Evolutionary conservation across 2,329 filamentous ascomycete genomes (phyloP), one percentile per base, ranked within the genome.

Genomic region (Clarireedia sp.): DNA sequence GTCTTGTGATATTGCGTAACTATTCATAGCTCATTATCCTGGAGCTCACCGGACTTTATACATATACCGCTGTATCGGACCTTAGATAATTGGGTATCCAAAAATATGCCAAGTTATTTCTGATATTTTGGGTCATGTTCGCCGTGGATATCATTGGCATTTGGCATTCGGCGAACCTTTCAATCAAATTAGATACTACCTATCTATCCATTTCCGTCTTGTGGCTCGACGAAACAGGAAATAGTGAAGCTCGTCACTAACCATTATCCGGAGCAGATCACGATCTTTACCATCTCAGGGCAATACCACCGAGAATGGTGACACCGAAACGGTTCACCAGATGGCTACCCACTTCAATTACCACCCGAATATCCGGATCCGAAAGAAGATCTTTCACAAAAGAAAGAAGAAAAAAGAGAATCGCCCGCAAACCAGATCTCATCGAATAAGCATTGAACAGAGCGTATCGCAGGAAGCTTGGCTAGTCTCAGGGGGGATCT

Each of bases 401-500:
- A 26, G 24, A 26, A 26, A 26, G n/a, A n/a, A n/a, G 12, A 5
- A 41, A n/a, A n/a, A 48, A 54, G 21, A 40, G 9, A 23, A 17
- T 47, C 55, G 29, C 55, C 54, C 59, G 58, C 44, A 47, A 19
- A 59, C 59, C 57, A 26, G 51, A 48, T 53, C 44, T 41, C 38
- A 17, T 5, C 44, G 45, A 38, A 37, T 43, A 47, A 47, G 46
- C 56, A 48, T 19, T 50, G 24, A 16, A 54, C 55, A 55, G 51
- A 58, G 52, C 51, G 58, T 14, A 44, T 41, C 7, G 17, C 58
- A 64, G 59, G 59, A 63, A 59, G 59, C 65, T 67, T 66, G 64
- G 63, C 64, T 45, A 53, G 64, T 65, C 52, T 67, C 62, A 63
- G 51, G 53, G 38, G 43, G 51, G 54, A 57, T 29, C 21, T 46